A percentile compares a stretch with the other conserved stretches of the same genome.
phyloP scores from a whole-genome alignment of 208 protist species.

The Trichomonas vaginalis region DNA sequence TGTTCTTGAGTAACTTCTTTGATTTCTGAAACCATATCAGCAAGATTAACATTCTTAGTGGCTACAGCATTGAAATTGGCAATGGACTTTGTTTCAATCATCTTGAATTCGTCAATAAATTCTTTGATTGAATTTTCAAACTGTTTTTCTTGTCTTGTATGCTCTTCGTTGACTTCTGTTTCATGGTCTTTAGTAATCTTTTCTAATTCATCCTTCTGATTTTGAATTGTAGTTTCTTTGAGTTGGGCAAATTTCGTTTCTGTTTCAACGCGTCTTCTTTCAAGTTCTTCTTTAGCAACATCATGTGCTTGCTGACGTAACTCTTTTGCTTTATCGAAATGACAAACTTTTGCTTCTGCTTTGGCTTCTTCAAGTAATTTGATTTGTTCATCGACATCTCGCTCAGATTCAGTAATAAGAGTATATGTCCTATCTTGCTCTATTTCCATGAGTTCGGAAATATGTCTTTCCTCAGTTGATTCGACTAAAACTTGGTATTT shows the following conservation, averaged over 20 bases:
- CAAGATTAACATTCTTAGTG: not conserved
- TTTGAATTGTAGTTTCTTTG: not conserved
- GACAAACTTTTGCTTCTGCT: not conserved
- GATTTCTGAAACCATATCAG: not conserved
- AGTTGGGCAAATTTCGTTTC: not conserved
- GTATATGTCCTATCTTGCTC: not conserved
- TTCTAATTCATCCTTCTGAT: not conserved
- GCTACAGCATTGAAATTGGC: not conserved
- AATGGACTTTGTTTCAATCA: not conserved
- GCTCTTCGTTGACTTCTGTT: not conserved
- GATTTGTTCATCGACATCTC: not conserved
- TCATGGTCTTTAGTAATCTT: not conserved
- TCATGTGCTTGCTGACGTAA: not conserved
- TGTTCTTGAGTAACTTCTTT: not conserved
- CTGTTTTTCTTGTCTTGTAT: not conserved
- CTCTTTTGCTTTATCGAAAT: not conserved
- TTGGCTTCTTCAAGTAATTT: not conserved
- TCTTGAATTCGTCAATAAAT: not conserved
- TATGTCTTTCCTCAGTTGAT: not conserved
- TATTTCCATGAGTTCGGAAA: not conserved
- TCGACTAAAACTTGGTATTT: not conserved
- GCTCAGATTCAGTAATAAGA: not conserved
- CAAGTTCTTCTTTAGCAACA: not conserved
- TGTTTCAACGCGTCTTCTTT: not conserved
- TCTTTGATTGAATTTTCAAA: not conserved